Evolutionary conservation across 306 rosid species (phyloP), one percentile per base, ranked within the genome.

Genomic region (Vicia faba): DNA sequence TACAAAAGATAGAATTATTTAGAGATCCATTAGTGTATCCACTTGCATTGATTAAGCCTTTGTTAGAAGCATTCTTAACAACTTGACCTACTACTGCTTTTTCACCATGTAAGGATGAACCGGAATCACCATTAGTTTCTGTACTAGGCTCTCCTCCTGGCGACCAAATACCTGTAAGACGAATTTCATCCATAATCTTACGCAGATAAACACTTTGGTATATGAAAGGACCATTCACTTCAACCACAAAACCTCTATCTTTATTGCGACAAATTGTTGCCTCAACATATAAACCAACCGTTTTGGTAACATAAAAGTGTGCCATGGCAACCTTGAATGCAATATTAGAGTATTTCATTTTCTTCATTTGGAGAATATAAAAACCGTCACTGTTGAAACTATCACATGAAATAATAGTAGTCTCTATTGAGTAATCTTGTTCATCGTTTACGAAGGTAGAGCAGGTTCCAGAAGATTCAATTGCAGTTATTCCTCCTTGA

Each of bases 31-130:
- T 5, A n/a, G 79, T 75, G 79, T 68, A 67, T 39, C 74, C 79
- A 60, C 15, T 75, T 39, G 79, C 60, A 75, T 75, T 75, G 40
- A 75, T 75, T 18, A 75, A 54, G 0, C 74, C 79, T 50, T 3
- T 75, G 58, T 50, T 75, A 18, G 36, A 59, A 46, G 38, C 55
- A 20, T 35, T 55, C 3, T 58, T 58, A 3, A 60, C 48, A 0
- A 49, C 19, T 67, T 67, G 36, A 58, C 63, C 63, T 4, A 48
- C 59, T 4, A 15, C 29, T 19, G 4, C 15, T 0, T 3, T 56
- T 0, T 64, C 39, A 2, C 28, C 26, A 11, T 29, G 61, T 39
- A 69, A 41, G 0, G 44, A 4, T 11, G 66, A 3, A 29, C 41
- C 11, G 5, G 45, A 43, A 9, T 44, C 71, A 54, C 44, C 73